Percentiles rank a stretch among this genome's conserved stretches.
Conservation (phyloP, 768 basidiomycete species). For the Phanerodontia chrysosporium region DNA sequence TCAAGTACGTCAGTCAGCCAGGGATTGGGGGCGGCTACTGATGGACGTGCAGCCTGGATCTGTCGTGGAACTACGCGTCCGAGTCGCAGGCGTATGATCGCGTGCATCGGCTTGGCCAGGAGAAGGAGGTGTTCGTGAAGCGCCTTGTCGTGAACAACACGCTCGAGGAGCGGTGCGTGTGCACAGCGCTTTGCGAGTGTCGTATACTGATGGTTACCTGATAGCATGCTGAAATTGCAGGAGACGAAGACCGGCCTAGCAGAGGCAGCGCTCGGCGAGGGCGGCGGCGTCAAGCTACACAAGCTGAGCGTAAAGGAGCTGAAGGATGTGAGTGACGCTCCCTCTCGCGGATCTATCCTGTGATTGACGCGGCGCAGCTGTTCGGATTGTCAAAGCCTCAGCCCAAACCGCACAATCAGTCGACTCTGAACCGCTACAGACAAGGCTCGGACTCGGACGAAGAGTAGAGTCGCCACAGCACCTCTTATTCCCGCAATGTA, state of each 20-base stretch:
- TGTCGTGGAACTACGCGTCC: constrained; percentile 71
- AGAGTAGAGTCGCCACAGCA: not conserved
- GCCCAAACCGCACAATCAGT: not conserved
- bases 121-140: constrained; percentile 64
- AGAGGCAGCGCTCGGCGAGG: constrained; percentile 70
- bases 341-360: not conserved
- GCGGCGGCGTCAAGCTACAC: constrained; percentile 53
- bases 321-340: constrained; percentile 43
- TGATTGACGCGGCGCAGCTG: not conserved
- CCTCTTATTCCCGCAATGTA: too few relatives aligned
- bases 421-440: not conserved
- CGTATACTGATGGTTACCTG: not conserved
- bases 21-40: not conserved
- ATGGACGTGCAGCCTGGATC: constrained; percentile 48
- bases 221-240: constrained; percentile 65
- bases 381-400: constrained; percentile 4
- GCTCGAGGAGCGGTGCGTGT: constrained; percentile 66
- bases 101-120: constrained; percentile 67
- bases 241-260: constrained; percentile 62
- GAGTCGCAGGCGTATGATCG: constrained; percentile 64
- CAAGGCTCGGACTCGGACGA: not conserved
- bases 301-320: constrained; percentile 69
- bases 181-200: not conserved
- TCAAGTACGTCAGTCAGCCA: constrained; percentile 41
- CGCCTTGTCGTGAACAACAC: constrained; percentile 63